Evolutionary conservation across 2,329 filamentous ascomycete species (phyloP), one percentile per base, ranked within the genome.

Genomic region (Chaetoscypha palmicola): DNA sequence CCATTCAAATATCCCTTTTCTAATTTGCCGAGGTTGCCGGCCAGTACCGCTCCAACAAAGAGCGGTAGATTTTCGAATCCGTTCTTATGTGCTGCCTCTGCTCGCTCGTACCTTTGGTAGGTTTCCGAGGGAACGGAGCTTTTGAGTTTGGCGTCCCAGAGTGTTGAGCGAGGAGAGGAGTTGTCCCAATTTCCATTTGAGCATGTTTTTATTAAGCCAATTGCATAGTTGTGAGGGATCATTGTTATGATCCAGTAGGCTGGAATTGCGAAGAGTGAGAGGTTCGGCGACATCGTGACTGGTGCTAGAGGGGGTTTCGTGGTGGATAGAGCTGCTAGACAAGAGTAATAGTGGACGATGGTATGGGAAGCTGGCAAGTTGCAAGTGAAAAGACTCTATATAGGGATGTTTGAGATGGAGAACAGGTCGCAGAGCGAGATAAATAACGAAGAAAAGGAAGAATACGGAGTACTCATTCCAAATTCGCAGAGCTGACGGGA

Each of bases 31-130:
- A 70, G 50, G 33, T 70, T 63, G 0, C 66, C 68, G 4, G 67
- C 56, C 11, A 71, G 57, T 7, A 72, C 58, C 2, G 68, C 66
- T 1, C 66, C 61, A 8, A 66, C 54, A 47, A 70, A 72, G 7
- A 72, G 48, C 1, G 69, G 66, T 42, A 72, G 57, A 41, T 66
- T 69, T 58, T 73, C 69, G 48, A 71, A 60, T 21, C 64, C 63
- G 51, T 72, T 72, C 21, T 63, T 59, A 48, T 71, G 67, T 24
- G 67, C 70, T 4, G 66, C 62, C 46, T 68, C 63, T 17, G 64
- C 61, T 31, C 70, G 67, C 56, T 72, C 68, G 41, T 63, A 72
- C 5, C 56, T 60, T 10, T 61, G 64, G 48, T 64, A 69, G 4
- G 55, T 58, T 11, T 62, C 58, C 1, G 63, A 50, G 8, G 63